These are phyloP conservation scores for Boletus coccyginus DNA, from an alignment of 768 basidiomycete genomes.

Conservation along the genomic window DNA sequence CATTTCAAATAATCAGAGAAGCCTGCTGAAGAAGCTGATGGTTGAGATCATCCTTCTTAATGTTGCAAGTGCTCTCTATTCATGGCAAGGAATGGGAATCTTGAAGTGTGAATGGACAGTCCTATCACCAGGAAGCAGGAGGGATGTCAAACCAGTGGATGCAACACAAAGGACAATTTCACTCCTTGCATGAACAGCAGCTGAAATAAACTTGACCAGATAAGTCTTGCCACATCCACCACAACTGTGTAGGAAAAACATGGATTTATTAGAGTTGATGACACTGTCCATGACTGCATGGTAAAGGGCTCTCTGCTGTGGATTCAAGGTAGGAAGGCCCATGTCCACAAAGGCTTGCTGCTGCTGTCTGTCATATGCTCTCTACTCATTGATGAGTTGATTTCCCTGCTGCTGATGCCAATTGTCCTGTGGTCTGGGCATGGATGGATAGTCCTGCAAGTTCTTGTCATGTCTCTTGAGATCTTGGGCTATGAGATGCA, in stretches of 20 bases:
- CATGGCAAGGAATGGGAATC: background rate
- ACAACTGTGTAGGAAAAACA: constrained; percentile 41
- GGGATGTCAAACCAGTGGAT: constrained; percentile 34
- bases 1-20: too few species aligned
- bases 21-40: too few species aligned
- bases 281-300: background rate
- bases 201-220: too few species aligned
- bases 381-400: constrained; percentile 13
- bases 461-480: background rate
- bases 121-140: too few species aligned
- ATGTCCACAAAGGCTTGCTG: constrained; percentile 33
- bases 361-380: background rate
- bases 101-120: background rate
- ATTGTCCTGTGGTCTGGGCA: background rate
- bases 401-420: constrained; percentile 15
- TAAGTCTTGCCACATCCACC: constrained; percentile 29
- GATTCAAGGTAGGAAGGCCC: background rate
- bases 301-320: constrained; percentile 30
- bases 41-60: background rate
- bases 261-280: background rate
- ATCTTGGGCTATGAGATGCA: background rate
- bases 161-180: constrained; percentile 45
- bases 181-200: background rate
- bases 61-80: too few species aligned
- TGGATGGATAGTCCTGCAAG: background rate